Evolutionary conservation across 2,329 filamentous ascomycete genomes (phyloP), one percentile per base, ranked within the genome.

Genomic region (Exophiala aquamarina): DNA sequence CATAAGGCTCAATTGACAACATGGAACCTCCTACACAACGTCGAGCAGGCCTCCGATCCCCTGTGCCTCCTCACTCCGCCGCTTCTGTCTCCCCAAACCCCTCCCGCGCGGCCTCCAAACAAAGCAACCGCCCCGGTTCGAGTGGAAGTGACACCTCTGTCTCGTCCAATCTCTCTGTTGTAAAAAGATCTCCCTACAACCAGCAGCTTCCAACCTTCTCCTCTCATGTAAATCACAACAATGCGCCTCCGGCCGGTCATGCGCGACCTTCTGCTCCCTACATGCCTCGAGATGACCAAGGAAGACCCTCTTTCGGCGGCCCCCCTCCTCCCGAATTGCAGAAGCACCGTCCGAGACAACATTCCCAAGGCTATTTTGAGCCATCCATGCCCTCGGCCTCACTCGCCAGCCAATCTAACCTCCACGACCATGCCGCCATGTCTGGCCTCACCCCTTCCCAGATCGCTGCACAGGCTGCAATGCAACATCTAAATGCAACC

Each of bases 281-380:
- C 51, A 70, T 68, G 63, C 64, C 67, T 52, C 66, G 63, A 52
- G 63, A 67, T 59, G 65, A 68, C 29, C 50, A 59, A 33, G 59
- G 63, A 36, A 68, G 66, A 55, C 44, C 44, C n/a, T 44, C 41
- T 26, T 41, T 52, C 26, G 47, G 44, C 9, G 28, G 4, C 6
- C 62, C 59, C 23, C 63, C 62, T 29, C 64, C 65, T 4, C 52
- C 58, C 29, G 67, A 73, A 41, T 47, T 68, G 26, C 64, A 63
- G 36, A 62, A 65, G 54, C 71, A 74, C 55, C 68, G 71, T 34
- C 64, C 69, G 23, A 66, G 73, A 52, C 71, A 75, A 55, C 79
- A 83, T 61, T 83, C 80, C 3, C 82, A 85, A 63, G 82, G 82
- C 45, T 85, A 83, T 66, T 85, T 85, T 59, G 82, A 86, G 63